Base-by-base conservation (phyloP, 2,329 filamentous ascomycete species). In the Talaromyces sp. region DNA sequence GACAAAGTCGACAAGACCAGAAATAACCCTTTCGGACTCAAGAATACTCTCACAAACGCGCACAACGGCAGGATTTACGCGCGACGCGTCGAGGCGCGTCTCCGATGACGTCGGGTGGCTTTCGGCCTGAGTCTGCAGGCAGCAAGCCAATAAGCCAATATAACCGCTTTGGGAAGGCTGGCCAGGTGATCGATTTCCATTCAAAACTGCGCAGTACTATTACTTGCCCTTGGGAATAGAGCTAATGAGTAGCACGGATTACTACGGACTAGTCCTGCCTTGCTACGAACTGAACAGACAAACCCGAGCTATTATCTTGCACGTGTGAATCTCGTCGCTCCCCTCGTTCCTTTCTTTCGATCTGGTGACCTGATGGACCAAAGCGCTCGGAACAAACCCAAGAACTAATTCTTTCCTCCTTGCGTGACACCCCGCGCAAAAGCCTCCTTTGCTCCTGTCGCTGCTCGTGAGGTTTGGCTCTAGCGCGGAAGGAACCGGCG, bases 71-170 rank as follows among this genome's bases (percentile, higher is more conserved):
- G 8, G 26, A 38, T 26, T 11, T 32, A 24, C 27, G 53, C 60
- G 56, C 32, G 56, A 55, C 17, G 43, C 43, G 19, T 56, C 60
- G 54, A 58, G 46, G 24, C 43, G 43, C 43, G 43, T 46, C 24
- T 19, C 32, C 52, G 0, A 41, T 55, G 17, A 19, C 11, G 38
- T 26, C 27, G 31, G 14, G 19, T 29, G 7, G 9, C 10, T 8
- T n/a, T 29, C 27, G 38, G 59, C 59, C 59, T 61, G 59, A 61
- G 21, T 31, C 41, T 50, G 51, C 19, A 62, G 60, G 60, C 60
- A 58, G 52, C n/a, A 52, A 59, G 51, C 55, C 56, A 52, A 29
- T 29, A 54, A 35, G 12, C 32, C 32, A 35, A 35, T 62, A 52
- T 56, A 53, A 41, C 60, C 60, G 29, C 12, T 35, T 61, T 54